Base-by-base conservation (phyloP, 768 basidiomycete genomes). In the Leccinum variicolor region DNA sequence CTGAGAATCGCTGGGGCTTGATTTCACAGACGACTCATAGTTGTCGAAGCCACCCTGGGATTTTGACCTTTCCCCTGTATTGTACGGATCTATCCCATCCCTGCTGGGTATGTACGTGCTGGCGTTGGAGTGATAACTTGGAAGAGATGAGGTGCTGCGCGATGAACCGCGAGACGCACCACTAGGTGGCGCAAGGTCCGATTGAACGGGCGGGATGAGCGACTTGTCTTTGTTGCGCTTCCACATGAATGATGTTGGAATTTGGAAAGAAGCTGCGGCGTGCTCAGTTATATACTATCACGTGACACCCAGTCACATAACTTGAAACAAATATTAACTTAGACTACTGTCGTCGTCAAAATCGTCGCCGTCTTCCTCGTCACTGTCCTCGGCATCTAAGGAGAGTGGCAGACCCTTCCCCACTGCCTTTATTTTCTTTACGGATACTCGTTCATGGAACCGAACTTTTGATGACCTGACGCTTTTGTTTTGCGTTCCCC, bases 361-460 rank as follows among this genome's bases (percentile, higher is more conserved):
- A 36, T 76, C 74, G 6, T 74, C 66, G 0, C 77, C 77, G 1
- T 77, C 77, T 13, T 78, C 74, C 29, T 76, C 74, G 6, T 74
- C 71, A 33, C 68, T 69, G 11, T 69, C 70, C 5, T 69, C 71
- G 1, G 66, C 68, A 29, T 66, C 72, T 65, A 79, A 73, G 8
- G 74, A 79, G 21, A 87, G 65, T 4, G 86, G 82, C 54, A 82
- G 74, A 49, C 82, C 83, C 69, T 83, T 91, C 3, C 88, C 87
- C 21, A 83, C 82, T 1, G 86, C 76, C 63, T 86, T 86, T 66
- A 94, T 93, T 48, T 82, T 88, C 74, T 86, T 93, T 36, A 94
- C 87, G 36, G 84, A 77, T 26, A 95, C 93, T 65, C 86, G 80
- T 4, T 92, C 88, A 65, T 86, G 81, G 69, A 95, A 95, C 21